Base-by-base conservation (phyloP, 768 basidiomycete species). In the Boletus tomentosulus region DNA sequence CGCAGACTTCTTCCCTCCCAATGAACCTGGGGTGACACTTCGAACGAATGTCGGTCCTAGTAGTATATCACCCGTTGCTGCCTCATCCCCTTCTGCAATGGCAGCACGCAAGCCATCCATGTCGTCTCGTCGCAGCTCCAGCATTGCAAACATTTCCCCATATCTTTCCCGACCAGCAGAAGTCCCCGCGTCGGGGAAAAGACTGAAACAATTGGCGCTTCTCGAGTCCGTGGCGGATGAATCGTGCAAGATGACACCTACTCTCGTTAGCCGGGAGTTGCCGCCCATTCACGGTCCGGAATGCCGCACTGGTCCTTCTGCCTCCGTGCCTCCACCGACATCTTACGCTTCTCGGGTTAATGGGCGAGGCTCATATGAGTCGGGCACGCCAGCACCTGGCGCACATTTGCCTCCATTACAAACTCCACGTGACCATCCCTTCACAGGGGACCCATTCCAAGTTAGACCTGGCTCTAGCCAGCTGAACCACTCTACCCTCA, bases 211-310 rank as follows among this genome's bases (percentile, higher is more conserved):
- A 59, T 74, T 86, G 25, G 87, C 87, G 2, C 73, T 90, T 55
- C 72, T 89, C 11, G 87, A 90, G 65, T 74, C 80, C 13, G 82
- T 89, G 34, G 86, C 83, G 0, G 82, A 85, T 61, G 87, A 91
- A 66, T 87, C 89, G 5, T 84, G 83, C 6, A 76, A 78, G 55
- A 77, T 84, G 76, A 77, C 81, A 25, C 76, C 81, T 54, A 71
- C 63, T 53, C 65, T 71, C 53, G 59, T 58, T 47, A 62, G 39
- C 46, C 59, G 58, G 33, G 64, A 72, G 28, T 57, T 70, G 22
- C 58, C 70, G 22, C 46, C 54, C 7, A 33, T 38, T 43, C 41
- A 48, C 3, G 28, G 46, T 37, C 48, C 37, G 6, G 60, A 61
- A 46, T 39, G 11, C 24, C 39, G 7, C 53, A 12, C 48, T 9